Conservation (phyloP, 2,329 filamentous ascomycete species). For the Myotisia sp. region DNA sequence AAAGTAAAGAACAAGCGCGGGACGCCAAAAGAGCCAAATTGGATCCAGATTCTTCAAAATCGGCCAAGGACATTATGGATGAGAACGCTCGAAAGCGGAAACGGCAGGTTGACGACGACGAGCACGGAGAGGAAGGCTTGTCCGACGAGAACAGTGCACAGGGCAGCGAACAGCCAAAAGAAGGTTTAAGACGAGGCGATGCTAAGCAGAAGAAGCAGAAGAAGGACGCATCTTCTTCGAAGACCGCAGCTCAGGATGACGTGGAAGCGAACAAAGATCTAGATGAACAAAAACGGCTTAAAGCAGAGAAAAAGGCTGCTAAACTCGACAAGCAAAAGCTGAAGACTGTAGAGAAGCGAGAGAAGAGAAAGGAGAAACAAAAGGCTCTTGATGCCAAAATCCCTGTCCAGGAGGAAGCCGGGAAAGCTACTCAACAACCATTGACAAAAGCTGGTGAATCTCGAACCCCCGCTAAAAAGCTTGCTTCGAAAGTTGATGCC, state of each 20-base stretch:
- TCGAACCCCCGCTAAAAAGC: slow-evolving; percentile 13
- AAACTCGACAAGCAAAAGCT: slow-evolving; percentile 16
- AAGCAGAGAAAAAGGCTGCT: slow-evolving; percentile 9
- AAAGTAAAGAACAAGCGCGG: slow-evolving; percentile 76
- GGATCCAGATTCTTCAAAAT: slow-evolving; percentile 80
- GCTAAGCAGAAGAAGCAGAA: slow-evolving; percentile 43
- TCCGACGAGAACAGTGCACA: slow-evolving; percentile 35
- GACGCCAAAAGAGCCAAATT: slow-evolving; percentile 77
- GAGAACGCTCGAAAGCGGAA: slow-evolving; percentile 72
- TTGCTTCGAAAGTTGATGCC: slow-evolving; percentile 11
- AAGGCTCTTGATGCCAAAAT: slow-evolving; percentile 7
- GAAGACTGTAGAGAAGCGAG: slow-evolving; percentile 10
- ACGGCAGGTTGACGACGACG: slow-evolving; percentile 47
- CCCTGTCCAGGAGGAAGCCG: not conserved
- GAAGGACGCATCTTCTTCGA: slow-evolving; percentile 13
- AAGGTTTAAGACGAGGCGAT: slow-evolving; percentile 43
- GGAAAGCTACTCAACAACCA: slow-evolving; percentile 10
- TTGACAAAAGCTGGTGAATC: slow-evolving; percentile 15
- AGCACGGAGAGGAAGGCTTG: slow-evolving; percentile 25
- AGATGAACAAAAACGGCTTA: not conserved
- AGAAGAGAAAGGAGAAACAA: slow-evolving; percentile 14
- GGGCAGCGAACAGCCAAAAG: slow-evolving; percentile 39
- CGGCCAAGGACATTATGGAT: slow-evolving; percentile 83
- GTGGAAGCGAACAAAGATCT: slow-evolving; percentile 10
- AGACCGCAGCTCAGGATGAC: slow-evolving; percentile 8